Evolutionary conservation across 495 filamentous ascomycete species (phyloP).

Genomic region (Pyronema domesticum): DNA sequence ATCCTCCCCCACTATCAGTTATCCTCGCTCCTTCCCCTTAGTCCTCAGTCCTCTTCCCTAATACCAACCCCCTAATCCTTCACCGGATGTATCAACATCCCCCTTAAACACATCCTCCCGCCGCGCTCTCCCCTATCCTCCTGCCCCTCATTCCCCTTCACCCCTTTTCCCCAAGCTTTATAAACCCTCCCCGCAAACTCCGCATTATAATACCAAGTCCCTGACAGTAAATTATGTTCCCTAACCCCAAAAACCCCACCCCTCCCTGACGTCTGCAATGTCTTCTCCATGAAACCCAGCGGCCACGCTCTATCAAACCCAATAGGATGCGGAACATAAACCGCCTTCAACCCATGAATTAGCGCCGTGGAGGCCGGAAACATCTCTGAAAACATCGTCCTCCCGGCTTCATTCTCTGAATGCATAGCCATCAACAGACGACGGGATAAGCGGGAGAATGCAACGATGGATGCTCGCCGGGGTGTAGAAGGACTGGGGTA

Average conservation of each 20-base stretch:
- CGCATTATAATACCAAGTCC: slow-evolving; percentile 90
- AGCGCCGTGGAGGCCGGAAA: slow-evolving; percentile 73
- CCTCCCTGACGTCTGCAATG: slow-evolving; percentile 51
- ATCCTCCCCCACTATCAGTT: too few relatives aligned
- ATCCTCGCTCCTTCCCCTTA: too few relatives aligned
- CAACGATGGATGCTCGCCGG: slow-evolving; percentile 75
- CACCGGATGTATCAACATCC: slow-evolving; percentile 78
- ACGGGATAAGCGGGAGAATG: slow-evolving; percentile 63
- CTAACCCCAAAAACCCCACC: slow-evolving; percentile 26
- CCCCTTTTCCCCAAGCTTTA: slow-evolving; percentile 57
- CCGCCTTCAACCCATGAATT: slow-evolving; percentile 89
- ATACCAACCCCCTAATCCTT: slow-evolving; percentile 30
- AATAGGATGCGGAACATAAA: slow-evolving; percentile 79
- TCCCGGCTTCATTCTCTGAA: slow-evolving; percentile 62
- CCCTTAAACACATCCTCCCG: slow-evolving; percentile 79
- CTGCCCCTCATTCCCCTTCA: slow-evolving; percentile 73
- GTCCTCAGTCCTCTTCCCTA: too few relatives aligned
- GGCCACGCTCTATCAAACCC: slow-evolving; percentile 89
- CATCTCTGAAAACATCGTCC: slow-evolving; percentile 92
- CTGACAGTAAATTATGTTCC: slow-evolving; percentile 76
- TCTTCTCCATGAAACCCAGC: slow-evolving; percentile 51
- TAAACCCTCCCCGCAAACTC: slow-evolving; percentile 70
- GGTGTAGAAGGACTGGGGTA: slow-evolving; percentile 53
- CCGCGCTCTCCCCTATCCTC: slow-evolving; percentile 53
- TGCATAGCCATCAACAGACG: slow-evolving; percentile 79